A percentile compares a stretch with the other conserved stretches of the same genome.
These are phyloP conservation scores for Suillus fuscotomentosus DNA, from an alignment of 768 basidiomycete genomes.

Conservation along the genomic window DNA sequence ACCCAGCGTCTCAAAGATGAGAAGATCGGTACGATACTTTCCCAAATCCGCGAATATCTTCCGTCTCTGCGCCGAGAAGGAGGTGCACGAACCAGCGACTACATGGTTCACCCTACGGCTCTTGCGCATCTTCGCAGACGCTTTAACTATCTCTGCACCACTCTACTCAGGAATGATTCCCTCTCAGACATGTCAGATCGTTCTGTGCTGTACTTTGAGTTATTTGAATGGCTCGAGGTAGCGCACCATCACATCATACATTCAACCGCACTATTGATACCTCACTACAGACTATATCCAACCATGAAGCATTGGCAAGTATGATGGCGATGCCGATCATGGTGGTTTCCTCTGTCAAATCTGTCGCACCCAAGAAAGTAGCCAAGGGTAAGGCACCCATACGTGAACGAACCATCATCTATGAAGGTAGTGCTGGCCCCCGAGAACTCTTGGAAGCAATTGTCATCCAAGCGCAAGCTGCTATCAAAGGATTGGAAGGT, in stretches of 20 bases:
- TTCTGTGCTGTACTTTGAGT: constrained; percentile 77
- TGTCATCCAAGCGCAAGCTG: constrained; percentile 90
- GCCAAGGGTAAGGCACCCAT: constrained; percentile 46
- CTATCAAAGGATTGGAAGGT: constrained; percentile 82
- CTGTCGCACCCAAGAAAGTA: constrained; percentile 55
- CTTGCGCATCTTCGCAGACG: constrained; percentile 88
- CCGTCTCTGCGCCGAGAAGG: constrained; percentile 76
- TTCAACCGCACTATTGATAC: constrained; percentile 8
- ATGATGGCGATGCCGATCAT: constrained; percentile 99
- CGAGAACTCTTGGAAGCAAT: constrained; percentile 90
- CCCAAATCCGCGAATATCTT: constrained; percentile 75
- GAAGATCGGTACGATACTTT: constrained; percentile 66
- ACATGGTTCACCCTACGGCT: constrained; percentile 88
- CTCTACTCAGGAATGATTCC: constrained; percentile 88
- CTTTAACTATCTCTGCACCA: constrained; percentile 86
- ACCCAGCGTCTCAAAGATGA: constrained; percentile 74
- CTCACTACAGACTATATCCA: constrained; percentile 73
- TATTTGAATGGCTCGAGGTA: constrained; percentile 93
- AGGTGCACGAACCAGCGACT: constrained; percentile 84
- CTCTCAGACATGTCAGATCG: constrained; percentile 94
- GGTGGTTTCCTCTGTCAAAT: constrained; percentile 71
- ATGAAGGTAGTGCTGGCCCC: constrained; percentile 89
- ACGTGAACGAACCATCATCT: constrained; percentile 80
- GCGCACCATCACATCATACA: constrained; percentile 4
- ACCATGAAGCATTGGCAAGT: constrained; percentile 88